Evolutionary conservation across 1,139 yeast genomes (phyloP), one percentile per base, ranked within the genome.

Genomic region (Zygosaccharomyces pseudobailii): DNA sequence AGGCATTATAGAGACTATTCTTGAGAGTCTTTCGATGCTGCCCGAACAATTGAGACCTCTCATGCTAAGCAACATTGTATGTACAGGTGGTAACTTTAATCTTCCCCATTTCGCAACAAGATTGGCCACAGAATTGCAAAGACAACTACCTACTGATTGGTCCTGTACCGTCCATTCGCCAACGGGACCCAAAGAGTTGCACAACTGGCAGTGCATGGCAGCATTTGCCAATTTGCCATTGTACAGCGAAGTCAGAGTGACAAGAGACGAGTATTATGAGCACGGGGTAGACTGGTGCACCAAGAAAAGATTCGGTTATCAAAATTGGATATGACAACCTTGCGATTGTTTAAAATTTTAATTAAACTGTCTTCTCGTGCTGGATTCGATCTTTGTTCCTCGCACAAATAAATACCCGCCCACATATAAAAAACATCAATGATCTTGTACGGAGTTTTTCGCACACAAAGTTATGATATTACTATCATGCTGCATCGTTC

Each of bases 21-120:
- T 84, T 39, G 89, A 87, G 51, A 73, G 88, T 27, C 72, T 92
- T 8, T 74, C 78, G 63, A 71, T 83, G 28, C 76, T 87, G 40
- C 96, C 97, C 0, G 87, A 80, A 53, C 76, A 85, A 3, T 66
- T 86, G 3, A 75, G 88, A 47, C 95, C 96, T 0, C 69, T 94
- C 50, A 70, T 94, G 46, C 81, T 83, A 60, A 83, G 92, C 4
- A 92, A 92, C 65, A 80, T 94, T 13, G 79, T 80, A 25, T 72
- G 89, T 7, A 80, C 82, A 1, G 99, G 99, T 0, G 98, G 98
- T 0, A 82, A 84, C 19, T 73, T 89, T 41, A 78, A 82, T 45
- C 62, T 92, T 9, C 79, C 82, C 0, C 88, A 90, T 44, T 84
- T 87, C 55, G 73, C 74, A 30, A 71, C 75, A 7, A 70, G 98